Conservation (phyloP, 2,329 filamentous ascomycete genomes). For the Chalaropsis ovoidea region DNA sequence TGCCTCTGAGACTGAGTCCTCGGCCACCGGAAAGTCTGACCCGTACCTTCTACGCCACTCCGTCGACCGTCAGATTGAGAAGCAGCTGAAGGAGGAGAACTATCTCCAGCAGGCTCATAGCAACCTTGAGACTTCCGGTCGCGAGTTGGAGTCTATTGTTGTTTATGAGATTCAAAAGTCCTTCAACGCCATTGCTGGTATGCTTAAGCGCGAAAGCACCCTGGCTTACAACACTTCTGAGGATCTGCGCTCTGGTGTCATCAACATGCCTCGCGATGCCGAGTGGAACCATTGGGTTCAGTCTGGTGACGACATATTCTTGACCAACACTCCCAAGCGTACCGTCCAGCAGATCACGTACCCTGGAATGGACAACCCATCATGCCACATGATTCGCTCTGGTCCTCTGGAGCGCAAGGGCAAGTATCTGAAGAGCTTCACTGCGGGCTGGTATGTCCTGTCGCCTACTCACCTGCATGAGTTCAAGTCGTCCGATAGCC, state of each 20-base stretch:
- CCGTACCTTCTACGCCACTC: conserved; percentile 77
- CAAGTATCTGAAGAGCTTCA: conserved; percentile 97
- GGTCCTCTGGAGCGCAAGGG: conserved; percentile 94
- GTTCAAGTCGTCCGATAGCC: conserved; percentile 93
- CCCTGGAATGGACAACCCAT: conserved; percentile 76
- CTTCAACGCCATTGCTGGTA: conserved; percentile 85
- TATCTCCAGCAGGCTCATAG: conserved; percentile 93
- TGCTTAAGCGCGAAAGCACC: conserved; percentile 83
- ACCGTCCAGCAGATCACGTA: conserved; percentile 77
- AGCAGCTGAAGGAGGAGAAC: conserved; percentile 92
- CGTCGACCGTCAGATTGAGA: conserved; percentile 83
- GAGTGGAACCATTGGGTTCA: conserved; percentile 71
- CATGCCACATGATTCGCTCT: conserved; percentile 72
- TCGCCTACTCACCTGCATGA: conserved; percentile 96
- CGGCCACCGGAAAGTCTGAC: conserved; percentile 74
- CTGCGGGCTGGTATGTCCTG: conserved; percentile 91
- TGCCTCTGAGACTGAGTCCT: conserved; percentile 61
- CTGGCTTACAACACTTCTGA: conserved; percentile 68
- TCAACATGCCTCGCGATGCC: conserved; percentile 86
- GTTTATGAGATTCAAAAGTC: conserved; percentile 97
- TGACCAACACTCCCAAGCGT: conserved; percentile 69
- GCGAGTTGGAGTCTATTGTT: conserved; percentile 91
- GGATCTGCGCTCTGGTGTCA: conserved; percentile 69
- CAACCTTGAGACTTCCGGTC: conserved; percentile 86
- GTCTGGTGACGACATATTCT: conserved; percentile 73